Evolutionary conservation across 1,284 basidiomycete genomes (phyloP), one percentile per base, ranked within the genome.

Genomic region (Microbotryum scabiosae): DNA sequence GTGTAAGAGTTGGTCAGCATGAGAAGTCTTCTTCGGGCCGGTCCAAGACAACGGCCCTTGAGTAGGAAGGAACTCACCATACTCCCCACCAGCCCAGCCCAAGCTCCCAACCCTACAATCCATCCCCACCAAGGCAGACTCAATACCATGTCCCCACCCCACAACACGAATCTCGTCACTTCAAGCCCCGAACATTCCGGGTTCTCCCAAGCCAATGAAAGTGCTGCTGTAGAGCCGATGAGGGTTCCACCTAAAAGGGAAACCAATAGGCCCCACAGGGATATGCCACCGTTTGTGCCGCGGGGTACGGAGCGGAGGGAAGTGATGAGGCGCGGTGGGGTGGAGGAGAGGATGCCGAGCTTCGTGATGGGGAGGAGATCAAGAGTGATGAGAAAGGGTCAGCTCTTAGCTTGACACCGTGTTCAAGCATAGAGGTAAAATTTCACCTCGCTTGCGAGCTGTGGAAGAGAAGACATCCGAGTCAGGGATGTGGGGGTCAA

Each of bases 241-340:
- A 85, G 70, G 1, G 79, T 71, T 1, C 93, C 93, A 1, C 93
- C 93, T 1, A 79, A 72, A 2, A 85, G 75, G 2, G 88, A 90
- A 10, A 85, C 85, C 2, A 82, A 63, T 0, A 88, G 88, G 9
- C 93, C 93, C 50, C 82, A 80, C 0, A 80, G 58, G 1, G 88
- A 88, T 64, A 97, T 81, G 1, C 82, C 93, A 10, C 93, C 93
- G 72, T 97, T 97, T 2, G 93, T 96, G 1, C 93, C 93, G 0
- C 86, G 85, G 1, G 91, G 91, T 0, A 93, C 89, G 0, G 76
- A 68, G 60, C 79, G 78, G 51, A 85, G 74, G 2, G 86, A 90
- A 2, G 89, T 89, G 68, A 90, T 82, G 32, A 92, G 81, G 47
- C 83, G 74, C 0, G 91, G 91, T 5, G 79, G 79, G 5, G 81